Base-by-base conservation (phyloP, 78 protist genomes). In the Dictyostelium firmibasis region DNA sequence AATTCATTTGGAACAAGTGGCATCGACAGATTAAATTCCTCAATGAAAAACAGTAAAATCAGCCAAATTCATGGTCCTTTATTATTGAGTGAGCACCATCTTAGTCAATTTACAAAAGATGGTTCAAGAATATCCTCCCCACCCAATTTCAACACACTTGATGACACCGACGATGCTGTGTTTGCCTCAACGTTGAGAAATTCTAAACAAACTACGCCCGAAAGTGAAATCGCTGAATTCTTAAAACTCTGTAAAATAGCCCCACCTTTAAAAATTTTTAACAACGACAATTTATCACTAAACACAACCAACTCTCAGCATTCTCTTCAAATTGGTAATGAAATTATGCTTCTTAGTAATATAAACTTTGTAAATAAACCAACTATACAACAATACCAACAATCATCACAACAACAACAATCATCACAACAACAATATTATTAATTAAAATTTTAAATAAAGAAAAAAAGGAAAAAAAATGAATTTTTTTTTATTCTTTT, bases 31-130 rank as follows among this genome's bases (percentile, higher is more conserved):
- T 31, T 81, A 27, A 81, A 35, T n/a, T 44, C 25, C 70, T 83
- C 50, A 62, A 83, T 60, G 36, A 36, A 36, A 13, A 84, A 70
- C 18, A 62, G 76, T 27, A 89, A 81, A 50, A 57, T 89, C 69
- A 81, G 87, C 31, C 94, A 89, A 67, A 81, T 89, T 31, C 94
- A 89, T 81, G 94, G 94, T 4, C 94, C 94, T 8, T 20, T 89
- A 29, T 38, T 81, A 29, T 10, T 60, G 13, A 31, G 72, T 9
- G 87, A 89, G 18, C 53, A 31, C 29, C 92, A 76, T 33, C 38
- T 31, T 35, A 86, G 76, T 38, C 50, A 77, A 38, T 43, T 20
- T 77, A 8, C 20, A 5, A 38, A 20, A 9, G 86, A 50, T 20
- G 62, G 62, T 4, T 14, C 70, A 16, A 23, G 18, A 47, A 29